Conservation (phyloP, 768 basidiomycete species). For the Suillus lakei region DNA sequence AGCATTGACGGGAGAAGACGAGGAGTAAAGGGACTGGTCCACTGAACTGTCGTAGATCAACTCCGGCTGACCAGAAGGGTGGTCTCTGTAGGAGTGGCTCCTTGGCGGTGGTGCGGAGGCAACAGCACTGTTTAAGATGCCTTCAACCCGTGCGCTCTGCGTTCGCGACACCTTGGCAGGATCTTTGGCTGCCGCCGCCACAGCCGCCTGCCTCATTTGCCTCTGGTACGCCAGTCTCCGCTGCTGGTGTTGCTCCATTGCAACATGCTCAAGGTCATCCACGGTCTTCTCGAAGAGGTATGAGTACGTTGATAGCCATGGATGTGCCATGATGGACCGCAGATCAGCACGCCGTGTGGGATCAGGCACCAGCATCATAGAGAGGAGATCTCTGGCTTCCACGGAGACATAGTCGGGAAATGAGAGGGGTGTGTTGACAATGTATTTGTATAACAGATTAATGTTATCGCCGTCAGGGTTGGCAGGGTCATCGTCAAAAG, state of each 20-base stretch:
- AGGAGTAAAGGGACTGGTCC: constrained; percentile 55
- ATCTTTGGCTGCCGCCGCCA: constrained; percentile 35
- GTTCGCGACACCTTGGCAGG: constrained; percentile 44
- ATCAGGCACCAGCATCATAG: constrained; percentile 94
- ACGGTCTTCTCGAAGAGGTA: constrained; percentile 68
- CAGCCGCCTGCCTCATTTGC: constrained; percentile 69
- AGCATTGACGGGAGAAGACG: constrained; percentile 37
- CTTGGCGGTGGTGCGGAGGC: constrained; percentile 41
- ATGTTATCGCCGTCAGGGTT: constrained; percentile 99
- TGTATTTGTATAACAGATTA: constrained; percentile 97
- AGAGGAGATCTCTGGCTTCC: constrained; percentile 82
- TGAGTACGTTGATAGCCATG: constrained; percentile 69
- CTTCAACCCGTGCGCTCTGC: constrained; percentile 62
- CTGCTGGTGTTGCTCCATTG: constrained; percentile 84
- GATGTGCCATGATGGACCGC: constrained; percentile 80
- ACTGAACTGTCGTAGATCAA: constrained; percentile 75
- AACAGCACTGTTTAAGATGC: constrained; percentile 37
- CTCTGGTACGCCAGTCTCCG: constrained; percentile 82
- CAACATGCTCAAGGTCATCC: constrained; percentile 76
- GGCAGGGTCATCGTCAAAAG: constrained; percentile 98
- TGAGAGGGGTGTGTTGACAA: constrained; percentile 93
- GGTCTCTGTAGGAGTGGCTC: constrained; percentile 53
- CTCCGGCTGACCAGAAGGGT: constrained; percentile 61
- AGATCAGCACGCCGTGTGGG: constrained; percentile 81
- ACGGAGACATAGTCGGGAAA: constrained; percentile 95